These are phyloP conservation scores for Gautieria morchelliformis DNA, from an alignment of 768 basidiomycete genomes.

Conservation along the genomic window DNA sequence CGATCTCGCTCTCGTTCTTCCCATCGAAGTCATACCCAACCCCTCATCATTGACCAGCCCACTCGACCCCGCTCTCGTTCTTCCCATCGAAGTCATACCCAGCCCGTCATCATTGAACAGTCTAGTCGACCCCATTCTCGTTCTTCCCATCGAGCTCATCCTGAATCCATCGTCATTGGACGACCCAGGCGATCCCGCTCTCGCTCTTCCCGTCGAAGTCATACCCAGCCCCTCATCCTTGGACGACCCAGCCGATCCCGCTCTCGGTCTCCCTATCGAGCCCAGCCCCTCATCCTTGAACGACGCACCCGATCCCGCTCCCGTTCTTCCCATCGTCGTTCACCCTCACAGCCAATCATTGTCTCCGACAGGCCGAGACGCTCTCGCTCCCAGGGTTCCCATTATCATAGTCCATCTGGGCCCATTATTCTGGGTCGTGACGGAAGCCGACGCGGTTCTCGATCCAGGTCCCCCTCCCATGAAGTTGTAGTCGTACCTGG, in stretches of 20 bases:
- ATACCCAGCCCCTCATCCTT: not conserved
- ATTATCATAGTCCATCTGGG: no score
- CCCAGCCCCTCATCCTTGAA: not conserved
- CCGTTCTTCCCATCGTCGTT: no score
- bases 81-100: not conserved
- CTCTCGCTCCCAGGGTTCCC: no score
- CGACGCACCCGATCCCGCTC: no score
- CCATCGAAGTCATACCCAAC: not conserved
- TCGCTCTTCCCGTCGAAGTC: not conserved
- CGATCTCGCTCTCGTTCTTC: not conserved
- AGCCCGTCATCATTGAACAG: not conserved
- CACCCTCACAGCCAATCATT: not conserved
- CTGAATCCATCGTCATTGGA: not conserved
- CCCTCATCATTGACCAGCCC: not conserved
- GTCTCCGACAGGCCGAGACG: not conserved
- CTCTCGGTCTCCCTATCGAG: not conserved
- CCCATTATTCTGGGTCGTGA: no score
- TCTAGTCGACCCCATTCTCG: not conserved
- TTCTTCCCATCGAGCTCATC: not conserved
- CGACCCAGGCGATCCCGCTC: not conserved
- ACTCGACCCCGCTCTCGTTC: no score
- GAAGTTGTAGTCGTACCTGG: not conserved
- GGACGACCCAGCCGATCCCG: not conserved
- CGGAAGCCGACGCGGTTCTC: not conserved
- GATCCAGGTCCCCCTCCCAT: not conserved